Percentiles rank a stretch among this genome's conserved stretches.
phyloP scores from a whole-genome alignment of 805 yeast genomes.

The Wickerhamiella nectarea region DNA sequence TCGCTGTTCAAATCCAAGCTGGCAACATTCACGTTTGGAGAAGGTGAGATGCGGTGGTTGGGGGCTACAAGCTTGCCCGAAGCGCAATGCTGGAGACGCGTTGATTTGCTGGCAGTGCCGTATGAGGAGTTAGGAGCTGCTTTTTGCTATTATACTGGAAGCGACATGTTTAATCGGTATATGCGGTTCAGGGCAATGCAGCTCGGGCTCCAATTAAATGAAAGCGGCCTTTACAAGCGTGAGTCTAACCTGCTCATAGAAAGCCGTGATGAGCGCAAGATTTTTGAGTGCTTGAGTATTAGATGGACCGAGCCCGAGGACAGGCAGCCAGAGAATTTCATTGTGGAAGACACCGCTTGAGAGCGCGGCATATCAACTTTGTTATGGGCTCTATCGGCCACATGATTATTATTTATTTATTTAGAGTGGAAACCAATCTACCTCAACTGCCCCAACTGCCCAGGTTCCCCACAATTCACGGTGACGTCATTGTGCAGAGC shows the following conservation, averaged over 20 bases:
- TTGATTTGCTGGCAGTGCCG: slow-evolving; percentile 39
- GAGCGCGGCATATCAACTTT: too few species aligned
- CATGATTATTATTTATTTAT: too few species aligned
- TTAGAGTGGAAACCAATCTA: too few species aligned
- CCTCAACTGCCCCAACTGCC: too few species aligned
- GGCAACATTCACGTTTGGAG: slow-evolving; percentile 26
- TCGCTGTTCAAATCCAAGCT: slow-evolving; percentile 23
- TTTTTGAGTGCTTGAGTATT: slow-evolving; percentile 34
- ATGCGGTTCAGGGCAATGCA: slow-evolving; percentile 33
- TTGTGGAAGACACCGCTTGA: neutral
- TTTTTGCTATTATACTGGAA: slow-evolving; percentile 41
- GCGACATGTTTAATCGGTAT: slow-evolving; percentile 37
- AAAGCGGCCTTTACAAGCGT: slow-evolving; percentile 31
- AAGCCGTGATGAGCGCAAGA: slow-evolving; percentile 31
- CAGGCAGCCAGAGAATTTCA: slow-evolving; percentile 13
- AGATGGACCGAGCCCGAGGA: slow-evolving; percentile 27
- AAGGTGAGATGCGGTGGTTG: slow-evolving; percentile 22
- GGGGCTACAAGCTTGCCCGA: slow-evolving; percentile 25
- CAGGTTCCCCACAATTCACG: too few species aligned
- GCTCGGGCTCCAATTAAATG: slow-evolving; percentile 30
- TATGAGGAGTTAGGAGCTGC: slow-evolving; percentile 36
- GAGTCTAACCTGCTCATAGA: slow-evolving; percentile 25
- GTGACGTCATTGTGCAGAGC: too few species aligned
- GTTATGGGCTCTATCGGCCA: too few species aligned
- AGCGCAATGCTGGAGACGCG: slow-evolving; percentile 33